Conservation (phyloP, 176 grass and related monocot species). For the Saccharum officinarum region DNA sequence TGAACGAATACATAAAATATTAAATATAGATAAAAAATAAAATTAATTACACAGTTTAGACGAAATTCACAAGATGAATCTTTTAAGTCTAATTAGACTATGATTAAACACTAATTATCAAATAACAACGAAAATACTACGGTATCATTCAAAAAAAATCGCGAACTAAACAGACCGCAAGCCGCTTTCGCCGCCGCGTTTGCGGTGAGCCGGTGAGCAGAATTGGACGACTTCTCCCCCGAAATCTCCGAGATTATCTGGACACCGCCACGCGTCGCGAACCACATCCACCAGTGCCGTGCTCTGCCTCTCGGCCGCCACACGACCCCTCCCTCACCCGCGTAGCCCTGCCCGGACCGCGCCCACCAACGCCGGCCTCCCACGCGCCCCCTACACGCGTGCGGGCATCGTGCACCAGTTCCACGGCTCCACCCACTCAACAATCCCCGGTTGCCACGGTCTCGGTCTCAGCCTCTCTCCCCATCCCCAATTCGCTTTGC, state of each 20-base stretch:
- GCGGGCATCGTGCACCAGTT: slow-evolving; percentile 22
- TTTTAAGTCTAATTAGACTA: no score
- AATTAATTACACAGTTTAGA: no score
- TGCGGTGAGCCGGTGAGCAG: slow-evolving; percentile 3
- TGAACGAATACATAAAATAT: no score
- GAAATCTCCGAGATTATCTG: background rate
- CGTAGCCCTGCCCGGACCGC: background rate
- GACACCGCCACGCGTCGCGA: slow-evolving; percentile 10
- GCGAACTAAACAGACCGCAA: no score
- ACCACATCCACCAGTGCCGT: slow-evolving; percentile 41
- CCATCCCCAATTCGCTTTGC: slow-evolving; percentile 33
- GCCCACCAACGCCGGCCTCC: slow-evolving; percentile 4
- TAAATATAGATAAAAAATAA: no score
- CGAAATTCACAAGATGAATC: no score
- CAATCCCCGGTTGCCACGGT: background rate
- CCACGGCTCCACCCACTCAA: slow-evolving; percentile 1
- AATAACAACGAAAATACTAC: no score
- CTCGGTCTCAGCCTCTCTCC: background rate
- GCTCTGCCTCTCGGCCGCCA: slow-evolving; percentile 43
- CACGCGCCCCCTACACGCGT: background rate
- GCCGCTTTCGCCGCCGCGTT: background rate
- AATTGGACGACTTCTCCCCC: background rate
- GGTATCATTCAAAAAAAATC: no score
- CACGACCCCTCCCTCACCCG: background rate
- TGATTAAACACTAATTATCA: no score